Base-by-base conservation (phyloP, 2,329 filamentous ascomycete genomes). In the Hypoxylon sp. region DNA sequence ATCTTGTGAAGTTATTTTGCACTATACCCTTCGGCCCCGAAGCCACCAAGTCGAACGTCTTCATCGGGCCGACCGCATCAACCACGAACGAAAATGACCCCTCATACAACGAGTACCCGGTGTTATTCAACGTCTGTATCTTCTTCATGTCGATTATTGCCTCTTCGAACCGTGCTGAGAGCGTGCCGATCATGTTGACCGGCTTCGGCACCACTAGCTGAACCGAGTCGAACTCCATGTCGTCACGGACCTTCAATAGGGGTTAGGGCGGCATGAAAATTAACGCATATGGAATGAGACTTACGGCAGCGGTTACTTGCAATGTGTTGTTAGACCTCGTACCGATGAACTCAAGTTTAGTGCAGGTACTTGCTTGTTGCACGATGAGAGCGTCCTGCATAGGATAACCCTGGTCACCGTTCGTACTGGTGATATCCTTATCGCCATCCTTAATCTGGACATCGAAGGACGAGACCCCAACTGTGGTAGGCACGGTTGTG, bases 371-470 rank as follows among this genome's bases (percentile, higher is more conserved):
- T 21, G 12, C 43, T n/a, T 19, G 14, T 25, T 57, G 54, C 12
- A 48, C 32, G 21, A 48, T 11, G 43, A 57, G 54, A 14, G 29
- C 43, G 9, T 57, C 54, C n/a, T 57, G 32, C 2, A 78, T 53
- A 7, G 74, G 73, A 58, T 76, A 79, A 0, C 75, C 74, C 19
- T 60, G 41, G 14, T 74, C 73, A n/a, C 66, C 68, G 57, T 78
- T 75, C 23, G 70, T 70, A 12, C 68, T 71, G 3, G 70, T 66
- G 1, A 61, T 73, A 2, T 62, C 16, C 70, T 64, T 4, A 67
- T 72, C 8, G 61, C 70, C 32, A 76, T 48, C 54, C 27, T 48
- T 57, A 11, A 57, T 47, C 9, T 57, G 54, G 4, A 48, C 21
- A 21, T 57, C 41, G 19, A 57, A 57, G 21, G 54, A 47, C 12